A percentile compares a stretch with the other conserved stretches of the same genome.
Conservation (phyloP, 225 moss, liverwort and hornwort genomes). For the Bryum argenteum region DNA sequence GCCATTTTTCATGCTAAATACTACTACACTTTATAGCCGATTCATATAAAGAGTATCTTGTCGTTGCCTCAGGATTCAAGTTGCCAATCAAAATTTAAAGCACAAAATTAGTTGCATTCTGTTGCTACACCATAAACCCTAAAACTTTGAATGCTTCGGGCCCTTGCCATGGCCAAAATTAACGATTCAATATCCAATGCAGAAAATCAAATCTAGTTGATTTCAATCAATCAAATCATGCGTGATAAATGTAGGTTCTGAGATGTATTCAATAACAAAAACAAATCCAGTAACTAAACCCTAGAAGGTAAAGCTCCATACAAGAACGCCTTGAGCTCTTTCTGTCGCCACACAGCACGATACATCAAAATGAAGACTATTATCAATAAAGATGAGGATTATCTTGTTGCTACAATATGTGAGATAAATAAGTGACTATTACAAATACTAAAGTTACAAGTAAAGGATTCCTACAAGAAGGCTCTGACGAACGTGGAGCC, state of each 20-base stretch:
- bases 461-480: too few relatives aligned
- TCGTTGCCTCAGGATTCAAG: neutral
- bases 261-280: too few relatives aligned
- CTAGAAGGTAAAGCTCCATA: constrained; percentile 17
- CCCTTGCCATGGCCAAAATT: too few relatives aligned
- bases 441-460: too few relatives aligned
- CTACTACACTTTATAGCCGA: neutral
- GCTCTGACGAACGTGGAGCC: too few relatives aligned
- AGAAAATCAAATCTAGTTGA: too few relatives aligned
- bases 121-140: neutral
- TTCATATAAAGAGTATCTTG: neutral
- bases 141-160: neutral
- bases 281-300: too few relatives aligned
- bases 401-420: too few relatives aligned
- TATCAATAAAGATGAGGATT: neutral
- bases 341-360: constrained; percentile 80
- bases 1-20: neutral
- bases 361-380: constrained; percentile 66
- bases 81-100: neutral
- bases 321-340: constrained; percentile 55
- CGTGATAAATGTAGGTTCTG: too few relatives aligned
- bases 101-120: constrained; percentile 4
- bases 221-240: too few relatives aligned
- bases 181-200: too few relatives aligned
- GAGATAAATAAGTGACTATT: too few relatives aligned